phyloP scores from a whole-genome alignment of 805 yeast genomes.

The Kodamaea leandrae region DNA sequence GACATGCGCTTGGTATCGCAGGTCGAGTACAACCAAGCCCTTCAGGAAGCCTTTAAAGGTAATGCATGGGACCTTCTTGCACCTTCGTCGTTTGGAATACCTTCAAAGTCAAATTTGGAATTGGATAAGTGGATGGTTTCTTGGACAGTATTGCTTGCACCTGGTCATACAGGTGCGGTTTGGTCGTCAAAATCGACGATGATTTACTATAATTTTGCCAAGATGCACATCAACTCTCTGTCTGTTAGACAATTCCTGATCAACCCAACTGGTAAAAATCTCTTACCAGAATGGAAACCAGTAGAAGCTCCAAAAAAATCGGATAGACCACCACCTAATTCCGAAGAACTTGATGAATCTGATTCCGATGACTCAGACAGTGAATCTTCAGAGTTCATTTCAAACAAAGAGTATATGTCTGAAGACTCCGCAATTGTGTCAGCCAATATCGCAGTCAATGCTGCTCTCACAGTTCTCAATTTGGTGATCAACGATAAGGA shows the following conservation, averaged over 20 bases:
- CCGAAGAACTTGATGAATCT: conserved; percentile 10
- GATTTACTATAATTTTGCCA: conserved; percentile 70
- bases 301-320: no score
- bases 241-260: conserved; percentile 44
- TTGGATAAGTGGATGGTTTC: conserved; percentile 78
- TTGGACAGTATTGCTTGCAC: conserved; percentile 69
- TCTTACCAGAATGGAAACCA: conserved; percentile 34
- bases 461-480: conserved; percentile 62
- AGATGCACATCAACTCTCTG: conserved; percentile 63
- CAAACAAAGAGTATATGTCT: conserved; percentile 30
- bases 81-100: conserved; percentile 64
- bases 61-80: conserved; percentile 59
- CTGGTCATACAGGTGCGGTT: conserved; percentile 50
- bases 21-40: conserved; percentile 65
- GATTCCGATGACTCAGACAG: conserved; percentile 16
- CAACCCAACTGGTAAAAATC: conserved; percentile 25
- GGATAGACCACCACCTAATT: not conserved
- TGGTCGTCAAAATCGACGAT: conserved; percentile 73
- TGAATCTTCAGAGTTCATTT: conserved; percentile 27
- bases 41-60: conserved; percentile 54
- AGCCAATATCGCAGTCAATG: conserved; percentile 53
- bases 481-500: conserved; percentile 59
- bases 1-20: conserved; percentile 65
- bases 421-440: conserved; percentile 35
- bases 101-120: conserved; percentile 63